Base-by-base conservation (phyloP, 805 yeast genomes). In the Wickerhamiella domercqiae region DNA sequence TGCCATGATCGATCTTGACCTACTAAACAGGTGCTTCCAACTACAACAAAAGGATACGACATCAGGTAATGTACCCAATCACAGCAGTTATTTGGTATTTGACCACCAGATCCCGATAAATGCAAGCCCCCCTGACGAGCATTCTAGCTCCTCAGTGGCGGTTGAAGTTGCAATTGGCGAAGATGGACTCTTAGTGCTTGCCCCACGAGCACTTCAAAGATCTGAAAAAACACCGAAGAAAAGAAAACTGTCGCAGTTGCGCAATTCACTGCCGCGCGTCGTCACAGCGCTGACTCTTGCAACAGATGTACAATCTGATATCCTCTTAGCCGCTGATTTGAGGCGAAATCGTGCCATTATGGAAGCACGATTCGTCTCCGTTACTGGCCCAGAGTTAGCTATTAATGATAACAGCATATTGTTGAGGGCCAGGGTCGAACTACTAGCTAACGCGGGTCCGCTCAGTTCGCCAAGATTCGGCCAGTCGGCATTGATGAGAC, bases 401-500 rank as follows among this genome's bases (percentile, higher is more conserved):
- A 9, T 9, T 9, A 15, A 30, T 15, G 21, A 18, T 6, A 16
- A 20, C 5, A 18, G 19, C 5, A 5, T 21, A 9, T 20, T 15
- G 5, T n/a, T 30, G 5, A 9, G 19, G 21, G 21, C 16, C n/a
- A 14, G 21, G 33, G 7, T 30, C 5, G 33, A 21, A 7, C 20
- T 30, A 13, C 16, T n/a, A 7, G 33, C 11, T 13, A 30, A 30
- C 21, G 33, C 21, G 5, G 33, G 33, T 7, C 33, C 33, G 7
- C n/a, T 30, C 14, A 30, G 16, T 14, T 21, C 33, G 21, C 13
- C 33, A 13, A 5, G 33, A n/a, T 21, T 30, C 21, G 33, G 33
- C 13, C 18, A 13, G 5, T 15, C 21, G n/a, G 33, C 33, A 13
- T 7, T 30, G 21, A 16, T 21, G 13, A 34, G 29, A 16, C 38